Percentiles rank a stretch among this genome's conserved stretches.
Conservation (phyloP, 139 green algal species). For the Coccomyxa sp. region DNA sequence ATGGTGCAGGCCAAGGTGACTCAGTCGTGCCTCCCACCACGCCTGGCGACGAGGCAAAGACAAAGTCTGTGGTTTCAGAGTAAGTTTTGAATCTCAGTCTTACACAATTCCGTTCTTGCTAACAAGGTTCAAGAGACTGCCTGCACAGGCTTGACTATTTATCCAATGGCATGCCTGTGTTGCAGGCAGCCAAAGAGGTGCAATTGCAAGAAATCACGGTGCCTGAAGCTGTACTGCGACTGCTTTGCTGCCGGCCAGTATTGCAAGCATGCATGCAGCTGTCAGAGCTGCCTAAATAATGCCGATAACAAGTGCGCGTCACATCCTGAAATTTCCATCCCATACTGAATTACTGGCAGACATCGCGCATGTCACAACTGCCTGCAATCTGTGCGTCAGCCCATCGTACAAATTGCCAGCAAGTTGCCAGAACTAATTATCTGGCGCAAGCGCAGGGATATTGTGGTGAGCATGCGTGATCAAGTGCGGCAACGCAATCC, state of each 20-base stretch:
- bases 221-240: slow-evolving; percentile 91
- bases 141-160: too few relatives aligned
- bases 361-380: not conserved
- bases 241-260: slow-evolving; percentile 71
- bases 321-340: too few relatives aligned
- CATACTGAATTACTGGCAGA: not conserved
- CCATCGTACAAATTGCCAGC: too few relatives aligned
- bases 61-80: not conserved
- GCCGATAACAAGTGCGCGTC: slow-evolving; percentile 32
- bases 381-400: too few relatives aligned
- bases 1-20: not conserved
- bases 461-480: slow-evolving; percentile 37
- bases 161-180: not conserved
- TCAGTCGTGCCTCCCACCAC: not conserved
- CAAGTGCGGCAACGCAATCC: slow-evolving; percentile 57
- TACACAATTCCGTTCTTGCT: not conserved
- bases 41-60: not conserved
- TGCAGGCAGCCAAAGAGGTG: slow-evolving; percentile 36
- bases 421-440: too few relatives aligned
- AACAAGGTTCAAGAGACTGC: not conserved
- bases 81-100: too few relatives aligned
- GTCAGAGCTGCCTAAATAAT: slow-evolving; percentile 63
- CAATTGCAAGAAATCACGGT: slow-evolving; percentile 87
- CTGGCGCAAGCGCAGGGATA: slow-evolving; percentile 4
- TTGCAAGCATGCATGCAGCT: slow-evolving; percentile 60